Conservation (phyloP, 1,284 basidiomycete genomes). For the Tilletiaria anomala region DNA sequence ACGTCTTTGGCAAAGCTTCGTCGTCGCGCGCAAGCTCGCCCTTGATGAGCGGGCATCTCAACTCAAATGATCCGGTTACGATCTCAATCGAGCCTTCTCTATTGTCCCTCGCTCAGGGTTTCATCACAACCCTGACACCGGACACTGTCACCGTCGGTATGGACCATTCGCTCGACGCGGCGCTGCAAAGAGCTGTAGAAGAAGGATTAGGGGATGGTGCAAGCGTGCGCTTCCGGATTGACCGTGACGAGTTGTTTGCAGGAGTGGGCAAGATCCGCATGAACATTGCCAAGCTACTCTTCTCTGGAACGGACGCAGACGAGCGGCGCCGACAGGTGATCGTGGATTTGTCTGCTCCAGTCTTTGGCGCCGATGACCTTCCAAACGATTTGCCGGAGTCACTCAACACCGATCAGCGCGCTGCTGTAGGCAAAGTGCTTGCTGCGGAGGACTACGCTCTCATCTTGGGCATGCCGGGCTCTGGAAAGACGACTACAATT, state of each 20-base stretch:
- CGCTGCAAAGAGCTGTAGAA: conserved; percentile 13
- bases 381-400: neutral
- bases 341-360: too few relatives aligned
- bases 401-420: conserved; percentile 62
- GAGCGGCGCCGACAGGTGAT: too few relatives aligned
- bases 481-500: conserved; percentile 92
- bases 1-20: too few relatives aligned
- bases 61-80: conserved; percentile 63
- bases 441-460: conserved; percentile 76
- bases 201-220: too few relatives aligned
- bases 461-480: conserved; percentile 93
- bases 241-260: conserved; percentile 76
- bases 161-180: conserved; percentile 54
- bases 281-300: conserved; percentile 72
- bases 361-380: neutral
- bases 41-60: conserved; percentile 68
- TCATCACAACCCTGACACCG: conserved; percentile 58
- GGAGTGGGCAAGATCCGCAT: conserved; percentile 77
- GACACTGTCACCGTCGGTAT: conserved; percentile 58
- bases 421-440: conserved; percentile 60
- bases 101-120: conserved; percentile 69
- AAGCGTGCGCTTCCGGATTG: conserved; percentile 74
- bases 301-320: too few relatives aligned
- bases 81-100: conserved; percentile 67
- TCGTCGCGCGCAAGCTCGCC: too few relatives aligned